Base-by-base conservation (phyloP, 148 eudicot genomes). In the Rhododendron vialii region DNA sequence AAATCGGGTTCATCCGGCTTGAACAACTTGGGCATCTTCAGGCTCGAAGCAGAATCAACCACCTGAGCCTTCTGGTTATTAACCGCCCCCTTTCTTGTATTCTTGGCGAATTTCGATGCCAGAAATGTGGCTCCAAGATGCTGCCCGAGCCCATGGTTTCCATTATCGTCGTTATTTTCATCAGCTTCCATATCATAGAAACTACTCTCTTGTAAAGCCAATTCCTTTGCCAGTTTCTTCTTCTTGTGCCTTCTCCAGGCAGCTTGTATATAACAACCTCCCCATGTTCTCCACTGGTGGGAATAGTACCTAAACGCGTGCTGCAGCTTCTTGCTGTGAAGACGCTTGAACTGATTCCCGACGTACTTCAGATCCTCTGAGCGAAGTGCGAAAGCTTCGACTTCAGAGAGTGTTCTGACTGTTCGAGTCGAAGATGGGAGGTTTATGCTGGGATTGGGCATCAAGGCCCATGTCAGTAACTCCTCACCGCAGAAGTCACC, bases 401-500 rank as follows among this genome's bases (percentile, higher is more conserved):
- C 98, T 89, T 96, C 99, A 2, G 93, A 85, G 1, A 95, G 87
- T 1, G 99, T 91, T 73, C 89, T 91, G 5, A 96, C 97, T 0
- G 95, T 93, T 86, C 98, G 82, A 17, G 97, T 96, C 12, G 98
- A 96, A 33, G 92, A 82, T 18, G 99, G 99, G 6, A 95, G 89
- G 84, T 90, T 92, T 6, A 88, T 76, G 69, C 89, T 92, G 8
- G 97, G 83, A 73, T 91, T 95, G 0, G 97, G 98, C 9, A 95
- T 67, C 41, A 96, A 82, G 2, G 99, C 98, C 99, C 98, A 96
- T 5, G 98, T 93, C 14, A 96, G 90, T 22, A 96, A 50, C 80
- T 96, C 98, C 78, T 96, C 98, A 0, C 99, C 99, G 59, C 97
- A 94, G 82, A 96, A 96, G 76, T 95, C 99, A 4, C 98, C 98